Base-by-base conservation (phyloP, 1,284 basidiomycete species). In the Inonotus hispidus region DNA sequence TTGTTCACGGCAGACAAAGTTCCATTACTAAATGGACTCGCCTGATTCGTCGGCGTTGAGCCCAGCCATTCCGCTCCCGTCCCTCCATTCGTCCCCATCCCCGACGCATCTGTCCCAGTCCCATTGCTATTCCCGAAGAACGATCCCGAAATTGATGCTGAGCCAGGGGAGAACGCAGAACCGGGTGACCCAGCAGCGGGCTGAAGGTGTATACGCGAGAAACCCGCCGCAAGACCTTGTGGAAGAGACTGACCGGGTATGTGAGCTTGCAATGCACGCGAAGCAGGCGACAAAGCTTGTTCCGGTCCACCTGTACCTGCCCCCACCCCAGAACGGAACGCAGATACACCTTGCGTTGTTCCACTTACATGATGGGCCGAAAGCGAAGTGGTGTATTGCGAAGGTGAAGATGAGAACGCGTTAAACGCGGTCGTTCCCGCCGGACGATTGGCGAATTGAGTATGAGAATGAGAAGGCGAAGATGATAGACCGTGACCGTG, bases 231-330 rank as follows among this genome's bases (percentile, higher is more conserved):
- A 25, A 94, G 78, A 39, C 92, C 92, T 64, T 93, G 91, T 1
- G 92, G 92, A n/a, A 93, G 77, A 72, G 85, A 88, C 72, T 93
- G 91, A 0, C 91, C 91, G 0, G 92, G 91, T 0, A 90, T 90
- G 66, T 93, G 92, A 11, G 83, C 75, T 68, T 90, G 88, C 38
- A 90, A 74, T 1, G 88, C 89, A 19, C 85, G 79, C 21, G 87
- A 75, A 16, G 81, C 82, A 0, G 89, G 88, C 0, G 86, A 89
- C 2, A 87, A 69, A 1, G 74, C 72, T n/a, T 62, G 70, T 21
- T 68, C 68, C 21, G 65, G 68, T 14, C 11, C 6, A 1, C 41
- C 41, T n/a, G 41, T 21, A 43, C 41, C 41, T 14, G 16, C 41
- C 6, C 41, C 19, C 16, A 71, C 69, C 54, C 74, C 70, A 11